phyloP scores from a whole-genome alignment of 2,329 filamentous ascomycete genomes.

The Neopestalotiopsis rosae region DNA sequence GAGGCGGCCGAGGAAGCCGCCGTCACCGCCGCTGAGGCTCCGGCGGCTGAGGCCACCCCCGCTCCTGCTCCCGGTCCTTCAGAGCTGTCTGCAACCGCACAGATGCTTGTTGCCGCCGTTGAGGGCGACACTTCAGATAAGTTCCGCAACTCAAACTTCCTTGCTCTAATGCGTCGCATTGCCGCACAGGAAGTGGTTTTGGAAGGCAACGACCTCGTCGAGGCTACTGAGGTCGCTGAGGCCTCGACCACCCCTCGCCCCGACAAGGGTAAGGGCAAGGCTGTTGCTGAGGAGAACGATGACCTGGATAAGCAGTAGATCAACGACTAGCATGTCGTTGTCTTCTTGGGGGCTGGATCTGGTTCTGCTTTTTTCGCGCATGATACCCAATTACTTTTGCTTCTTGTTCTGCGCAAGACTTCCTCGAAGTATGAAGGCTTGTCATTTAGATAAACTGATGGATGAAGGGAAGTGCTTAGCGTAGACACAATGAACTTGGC shows the following conservation, averaged over 20 bases:
- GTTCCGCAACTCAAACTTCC: slow-evolving; percentile 79
- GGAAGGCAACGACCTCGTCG: slow-evolving; percentile 71
- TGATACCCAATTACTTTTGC: too few relatives aligned
- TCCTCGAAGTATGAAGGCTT: too few relatives aligned
- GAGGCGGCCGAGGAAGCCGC: background rate
- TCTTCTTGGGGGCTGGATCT: background rate
- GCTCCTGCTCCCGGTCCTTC: slow-evolving; percentile 47
- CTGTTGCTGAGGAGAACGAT: background rate
- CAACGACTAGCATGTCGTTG: background rate
- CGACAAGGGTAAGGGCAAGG: slow-evolving; percentile 9
- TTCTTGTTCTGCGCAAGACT: too few relatives aligned
- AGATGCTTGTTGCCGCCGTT: slow-evolving; percentile 71
- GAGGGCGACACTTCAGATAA: slow-evolving; percentile 72
- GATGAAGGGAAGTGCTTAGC: too few relatives aligned
- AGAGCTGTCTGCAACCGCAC: slow-evolving; percentile 75
- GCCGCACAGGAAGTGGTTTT: slow-evolving; percentile 75
- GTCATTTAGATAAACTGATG: too few relatives aligned
- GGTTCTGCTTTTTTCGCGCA: too few relatives aligned
- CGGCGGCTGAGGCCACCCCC: slow-evolving; percentile 26
- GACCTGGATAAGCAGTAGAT: background rate
- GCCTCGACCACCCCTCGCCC: background rate
- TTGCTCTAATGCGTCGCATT: slow-evolving; percentile 77
- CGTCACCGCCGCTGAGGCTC: slow-evolving; percentile 28
- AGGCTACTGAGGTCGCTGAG: slow-evolving; percentile 15
- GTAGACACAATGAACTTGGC: too few relatives aligned